Percentiles rank a stretch among this genome's conserved stretches.
Conservation (phyloP, 1,284 basidiomycete genomes). For the Cryptococcus amylolentus region DNA sequence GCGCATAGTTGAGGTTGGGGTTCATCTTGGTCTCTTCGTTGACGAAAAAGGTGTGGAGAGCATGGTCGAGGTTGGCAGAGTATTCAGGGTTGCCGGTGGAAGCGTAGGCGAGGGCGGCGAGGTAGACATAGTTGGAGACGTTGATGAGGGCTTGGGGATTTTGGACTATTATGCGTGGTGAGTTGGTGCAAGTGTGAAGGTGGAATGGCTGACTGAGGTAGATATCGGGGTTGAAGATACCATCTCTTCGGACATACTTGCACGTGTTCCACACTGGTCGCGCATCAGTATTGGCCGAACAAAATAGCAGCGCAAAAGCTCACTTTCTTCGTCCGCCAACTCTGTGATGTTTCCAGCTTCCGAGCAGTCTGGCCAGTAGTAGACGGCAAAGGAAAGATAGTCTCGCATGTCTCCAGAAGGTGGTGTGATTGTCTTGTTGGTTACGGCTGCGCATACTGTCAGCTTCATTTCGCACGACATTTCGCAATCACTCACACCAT, state of each 20-base stretch:
- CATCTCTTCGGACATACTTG: slow-evolving; percentile 58
- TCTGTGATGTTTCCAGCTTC: slow-evolving; percentile 22
- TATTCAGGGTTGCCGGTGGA: slow-evolving; percentile 49
- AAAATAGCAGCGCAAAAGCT: not conserved
- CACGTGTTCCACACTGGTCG: slow-evolving; percentile 57
- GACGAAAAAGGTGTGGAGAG: slow-evolving; percentile 53
- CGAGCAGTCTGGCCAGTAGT: slow-evolving; percentile 26
- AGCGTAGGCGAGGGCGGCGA: slow-evolving; percentile 57
- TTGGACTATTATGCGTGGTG: slow-evolving; percentile 46
- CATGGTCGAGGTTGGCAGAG: slow-evolving; percentile 16
- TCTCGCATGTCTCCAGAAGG: slow-evolving; percentile 3
- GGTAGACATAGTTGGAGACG: slow-evolving; percentile 27
- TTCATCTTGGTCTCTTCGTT: slow-evolving; percentile 61
- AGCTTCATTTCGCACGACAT: not conserved
- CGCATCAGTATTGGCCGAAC: not conserved
- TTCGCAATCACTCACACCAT: not conserved
- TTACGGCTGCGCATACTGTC: not conserved
- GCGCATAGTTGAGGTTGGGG: slow-evolving; percentile 65
- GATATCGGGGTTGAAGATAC: slow-evolving; percentile 64
- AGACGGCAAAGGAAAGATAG: slow-evolving; percentile 12
- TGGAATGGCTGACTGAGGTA: slow-evolving; percentile 26
- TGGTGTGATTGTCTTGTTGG: not conserved
- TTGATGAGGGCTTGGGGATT: slow-evolving; percentile 56
- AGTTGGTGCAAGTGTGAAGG: not conserved
- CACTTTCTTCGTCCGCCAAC: slow-evolving; percentile 16